Percentiles rank a stretch among this genome's conserved stretches.
phyloP scores from a whole-genome alignment of 257 asterid genomes.

The Asclepias syriaca region DNA sequence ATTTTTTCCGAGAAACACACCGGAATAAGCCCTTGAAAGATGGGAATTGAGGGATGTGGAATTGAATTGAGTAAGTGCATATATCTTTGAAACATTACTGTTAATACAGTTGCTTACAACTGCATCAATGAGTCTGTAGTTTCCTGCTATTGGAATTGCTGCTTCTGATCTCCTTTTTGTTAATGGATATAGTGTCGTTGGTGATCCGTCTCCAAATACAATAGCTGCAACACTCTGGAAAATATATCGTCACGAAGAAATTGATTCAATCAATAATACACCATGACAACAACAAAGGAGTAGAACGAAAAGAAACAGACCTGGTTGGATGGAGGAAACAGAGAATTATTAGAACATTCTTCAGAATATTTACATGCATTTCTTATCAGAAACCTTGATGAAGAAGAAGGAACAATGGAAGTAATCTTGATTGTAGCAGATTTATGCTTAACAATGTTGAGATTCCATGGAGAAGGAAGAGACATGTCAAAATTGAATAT shows the following conservation, averaged over 20 bases:
- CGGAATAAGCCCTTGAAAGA: constrained; percentile 74
- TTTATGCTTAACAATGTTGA: constrained; percentile 23
- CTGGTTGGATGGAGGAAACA: constrained; percentile 61
- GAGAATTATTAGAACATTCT: constrained; percentile 25
- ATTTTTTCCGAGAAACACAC: constrained; percentile 45
- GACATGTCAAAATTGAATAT: constrained; percentile 35
- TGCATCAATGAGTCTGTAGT: constrained; percentile 69
- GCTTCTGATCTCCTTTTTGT: constrained; percentile 78
- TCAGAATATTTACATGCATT: constrained; percentile 28
- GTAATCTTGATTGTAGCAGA: constrained; percentile 21
- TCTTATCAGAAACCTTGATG: constrained; percentile 26
- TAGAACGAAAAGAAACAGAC: constrained; percentile 22
- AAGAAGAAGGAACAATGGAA: constrained; percentile 18
- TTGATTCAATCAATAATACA: constrained; percentile 12
- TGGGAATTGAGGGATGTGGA: constrained; percentile 86
- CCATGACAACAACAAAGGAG: background rate
- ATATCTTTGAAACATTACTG: constrained; percentile 70
- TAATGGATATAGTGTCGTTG: constrained; percentile 64
- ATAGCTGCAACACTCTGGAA: constrained; percentile 91
- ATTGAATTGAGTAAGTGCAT: constrained; percentile 83
- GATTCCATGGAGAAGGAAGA: constrained; percentile 31
- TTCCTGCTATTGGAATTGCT: constrained; percentile 87
- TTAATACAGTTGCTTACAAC: constrained; percentile 92
- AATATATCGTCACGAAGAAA: constrained; percentile 10
- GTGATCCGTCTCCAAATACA: constrained; percentile 76